Evolutionary conservation across 768 basidiomycete genomes (phyloP).

Genomic region (Termitomyces sp.): DNA sequence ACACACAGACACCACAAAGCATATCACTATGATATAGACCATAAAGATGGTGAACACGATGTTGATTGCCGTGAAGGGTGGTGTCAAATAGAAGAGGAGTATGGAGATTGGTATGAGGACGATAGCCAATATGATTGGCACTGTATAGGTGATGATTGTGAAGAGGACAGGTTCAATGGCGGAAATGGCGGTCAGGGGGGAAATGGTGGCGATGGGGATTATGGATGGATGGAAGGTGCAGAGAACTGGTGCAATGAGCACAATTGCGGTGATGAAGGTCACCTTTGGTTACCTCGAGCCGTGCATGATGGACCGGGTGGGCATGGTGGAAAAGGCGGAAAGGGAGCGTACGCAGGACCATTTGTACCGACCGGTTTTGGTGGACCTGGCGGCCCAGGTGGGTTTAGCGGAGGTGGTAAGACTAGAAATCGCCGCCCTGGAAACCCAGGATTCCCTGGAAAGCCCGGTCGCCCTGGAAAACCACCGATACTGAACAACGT

Average conservation of each 20-base stretch:
- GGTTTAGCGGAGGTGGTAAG: constrained; percentile 1
- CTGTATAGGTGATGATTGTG: neutral
- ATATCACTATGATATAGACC: neutral
- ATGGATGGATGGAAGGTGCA: neutral
- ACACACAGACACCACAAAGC: neutral
- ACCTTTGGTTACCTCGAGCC: neutral
- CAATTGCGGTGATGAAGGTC: neutral
- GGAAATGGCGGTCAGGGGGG: neutral
- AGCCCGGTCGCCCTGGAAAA: constrained; percentile 5
- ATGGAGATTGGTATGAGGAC: neutral
- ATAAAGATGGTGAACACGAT: neutral
- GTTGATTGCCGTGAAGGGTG: neutral
- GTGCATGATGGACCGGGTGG: constrained; percentile 4
- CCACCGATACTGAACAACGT: neutral
- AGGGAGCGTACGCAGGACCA: constrained; percentile 1
- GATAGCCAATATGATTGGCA: neutral
- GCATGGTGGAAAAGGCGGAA: constrained; percentile 7
- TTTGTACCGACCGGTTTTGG: constrained; percentile 5
- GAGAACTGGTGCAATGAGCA: neutral
- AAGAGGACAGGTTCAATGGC: neutral
- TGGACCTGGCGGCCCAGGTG: constrained; percentile 10
- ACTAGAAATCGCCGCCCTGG: constrained; percentile 5
- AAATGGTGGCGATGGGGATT: neutral
- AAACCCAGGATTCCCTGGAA: constrained; percentile 9
- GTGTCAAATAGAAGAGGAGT: neutral